Evolutionary conservation across 2,329 filamentous ascomycete species (phyloP).

Genomic region (Calonectria pseudoreteaudii): DNA sequence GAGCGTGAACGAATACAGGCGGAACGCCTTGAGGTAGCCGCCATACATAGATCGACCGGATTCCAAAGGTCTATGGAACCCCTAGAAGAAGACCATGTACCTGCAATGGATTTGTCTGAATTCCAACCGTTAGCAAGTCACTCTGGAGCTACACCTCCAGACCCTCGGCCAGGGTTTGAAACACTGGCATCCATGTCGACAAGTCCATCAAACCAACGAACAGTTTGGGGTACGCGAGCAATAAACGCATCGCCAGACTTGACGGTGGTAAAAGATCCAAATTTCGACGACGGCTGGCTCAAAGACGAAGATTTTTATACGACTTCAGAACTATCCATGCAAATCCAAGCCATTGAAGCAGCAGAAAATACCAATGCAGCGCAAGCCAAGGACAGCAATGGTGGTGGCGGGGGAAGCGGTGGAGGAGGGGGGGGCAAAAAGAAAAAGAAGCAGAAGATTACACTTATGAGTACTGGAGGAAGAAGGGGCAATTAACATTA

Average conservation of each 20-base stretch:
- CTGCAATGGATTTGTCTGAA: conserved; percentile 66
- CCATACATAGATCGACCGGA: conserved; percentile 66
- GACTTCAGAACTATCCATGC: conserved; percentile 68
- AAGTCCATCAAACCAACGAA: conserved; percentile 80
- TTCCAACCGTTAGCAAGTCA: conserved; percentile 72
- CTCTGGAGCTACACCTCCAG: conserved; percentile 65
- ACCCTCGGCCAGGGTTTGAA: conserved; percentile 71
- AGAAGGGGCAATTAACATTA: conserved; percentile 55
- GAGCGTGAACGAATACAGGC: conserved; percentile 87
- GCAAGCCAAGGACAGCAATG: conserved; percentile 28
- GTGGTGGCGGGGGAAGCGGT: conserved; percentile 24
- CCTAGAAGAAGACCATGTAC: conserved; percentile 51
- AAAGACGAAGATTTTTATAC: conserved; percentile 81
- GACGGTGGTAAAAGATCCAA: conserved; percentile 46
- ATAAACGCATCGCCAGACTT: conserved; percentile 71
- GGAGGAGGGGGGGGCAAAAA: conserved; percentile 63
- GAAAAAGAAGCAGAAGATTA: conserved; percentile 80
- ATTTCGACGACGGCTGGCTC: conserved; percentile 83
- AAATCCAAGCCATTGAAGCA: conserved; percentile 67
- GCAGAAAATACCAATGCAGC: conserved; percentile 44
- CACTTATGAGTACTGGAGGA: conserved; percentile 76
- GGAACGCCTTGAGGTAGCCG: conserved; percentile 81
- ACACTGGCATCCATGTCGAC: conserved; percentile 83
- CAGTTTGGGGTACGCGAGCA: conserved; percentile 91
- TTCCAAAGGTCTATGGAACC: conserved; percentile 53